Percentiles rank a stretch among this genome's conserved stretches.
phyloP scores from a whole-genome alignment of 805 yeast genomes.

The Cyberlindnera mycetangii region DNA sequence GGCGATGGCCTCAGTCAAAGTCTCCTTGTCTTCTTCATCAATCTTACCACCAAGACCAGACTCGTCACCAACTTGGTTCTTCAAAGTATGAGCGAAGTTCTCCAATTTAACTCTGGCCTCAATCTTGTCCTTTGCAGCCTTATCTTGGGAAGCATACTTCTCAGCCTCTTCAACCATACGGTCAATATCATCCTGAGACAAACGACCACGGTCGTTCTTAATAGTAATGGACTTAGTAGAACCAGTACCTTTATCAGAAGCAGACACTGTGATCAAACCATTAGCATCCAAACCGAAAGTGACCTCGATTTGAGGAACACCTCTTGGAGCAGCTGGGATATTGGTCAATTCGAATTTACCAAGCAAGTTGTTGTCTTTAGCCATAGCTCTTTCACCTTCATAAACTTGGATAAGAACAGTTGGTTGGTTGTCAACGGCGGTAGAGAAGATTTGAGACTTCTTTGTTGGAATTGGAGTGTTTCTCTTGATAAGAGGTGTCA shows the following conservation, averaged over 20 bases:
- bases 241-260: conserved; percentile 93
- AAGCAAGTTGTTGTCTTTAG: conserved; percentile 86
- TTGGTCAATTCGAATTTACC: conserved; percentile 86
- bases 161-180: conserved; percentile 98
- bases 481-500: conserved; percentile 93
- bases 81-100: conserved; percentile 81
- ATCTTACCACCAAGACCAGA: conserved; percentile 71
- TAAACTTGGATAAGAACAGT: conserved; percentile 90
- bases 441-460: conserved; percentile 92
- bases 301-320: conserved; percentile 87
- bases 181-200: conserved; percentile 90
- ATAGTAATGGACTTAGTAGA: conserved; percentile 87
- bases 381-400: conserved; percentile 96
- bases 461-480: conserved; percentile 94
- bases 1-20: conserved; percentile 79
- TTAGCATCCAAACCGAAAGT: conserved; percentile 86
- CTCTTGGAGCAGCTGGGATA: conserved; percentile 90
- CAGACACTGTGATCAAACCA: conserved; percentile 83
- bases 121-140: conserved; percentile 75
- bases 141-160: conserved; percentile 89
- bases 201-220: conserved; percentile 92
- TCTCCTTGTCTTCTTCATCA: conserved; percentile 88
- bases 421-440: conserved; percentile 95
- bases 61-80: conserved; percentile 59
- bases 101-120: conserved; percentile 87